Evolutionary conservation across 2,329 filamentous ascomycete genomes (phyloP).

Genomic region (Fusarium hainanense): DNA sequence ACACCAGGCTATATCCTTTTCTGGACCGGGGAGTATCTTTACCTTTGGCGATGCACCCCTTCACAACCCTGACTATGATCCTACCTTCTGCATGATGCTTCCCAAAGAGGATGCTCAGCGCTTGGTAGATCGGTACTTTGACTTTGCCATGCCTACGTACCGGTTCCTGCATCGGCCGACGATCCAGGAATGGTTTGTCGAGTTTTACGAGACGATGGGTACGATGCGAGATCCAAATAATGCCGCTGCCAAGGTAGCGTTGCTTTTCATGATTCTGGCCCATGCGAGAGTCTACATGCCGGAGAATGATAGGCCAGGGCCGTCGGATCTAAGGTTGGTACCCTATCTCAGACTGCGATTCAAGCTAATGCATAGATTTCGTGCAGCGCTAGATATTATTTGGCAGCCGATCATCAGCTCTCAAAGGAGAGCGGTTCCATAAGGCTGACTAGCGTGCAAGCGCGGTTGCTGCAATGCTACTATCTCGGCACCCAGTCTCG

Average conservation of each 20-base stretch:
- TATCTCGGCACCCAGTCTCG: conserved; percentile 59
- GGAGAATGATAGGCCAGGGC: conserved; percentile 40
- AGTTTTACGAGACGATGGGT: conserved; percentile 53
- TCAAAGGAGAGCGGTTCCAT: conserved; percentile 54
- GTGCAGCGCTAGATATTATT: conserved; percentile 38
- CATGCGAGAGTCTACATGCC: conserved; percentile 59
- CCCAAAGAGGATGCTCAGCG: conserved; percentile 49
- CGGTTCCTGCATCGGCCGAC: conserved; percentile 65
- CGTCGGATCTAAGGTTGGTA: conserved; percentile 38
- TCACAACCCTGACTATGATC: conserved; percentile 48
- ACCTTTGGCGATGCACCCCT: conserved; percentile 64
- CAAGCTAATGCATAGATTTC: not conserved
- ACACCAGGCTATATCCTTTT: conserved; percentile 43
- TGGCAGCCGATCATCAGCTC: conserved; percentile 52
- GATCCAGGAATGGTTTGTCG: conserved; percentile 59
- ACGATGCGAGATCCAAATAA: conserved; percentile 41
- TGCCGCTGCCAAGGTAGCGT: conserved; percentile 51
- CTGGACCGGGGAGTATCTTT: conserved; percentile 53
- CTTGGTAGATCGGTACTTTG: conserved; percentile 64
- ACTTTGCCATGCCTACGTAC: conserved; percentile 67
- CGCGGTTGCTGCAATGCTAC: conserved; percentile 55
- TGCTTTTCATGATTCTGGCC: conserved; percentile 63
- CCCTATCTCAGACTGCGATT: fast-evolving
- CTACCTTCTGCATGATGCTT: conserved; percentile 54
- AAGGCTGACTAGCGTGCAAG: conserved; percentile 55